These are phyloP conservation scores for Chlorella variabilis DNA, from an alignment of 163 green algal species.

Conservation along the genomic window DNA sequence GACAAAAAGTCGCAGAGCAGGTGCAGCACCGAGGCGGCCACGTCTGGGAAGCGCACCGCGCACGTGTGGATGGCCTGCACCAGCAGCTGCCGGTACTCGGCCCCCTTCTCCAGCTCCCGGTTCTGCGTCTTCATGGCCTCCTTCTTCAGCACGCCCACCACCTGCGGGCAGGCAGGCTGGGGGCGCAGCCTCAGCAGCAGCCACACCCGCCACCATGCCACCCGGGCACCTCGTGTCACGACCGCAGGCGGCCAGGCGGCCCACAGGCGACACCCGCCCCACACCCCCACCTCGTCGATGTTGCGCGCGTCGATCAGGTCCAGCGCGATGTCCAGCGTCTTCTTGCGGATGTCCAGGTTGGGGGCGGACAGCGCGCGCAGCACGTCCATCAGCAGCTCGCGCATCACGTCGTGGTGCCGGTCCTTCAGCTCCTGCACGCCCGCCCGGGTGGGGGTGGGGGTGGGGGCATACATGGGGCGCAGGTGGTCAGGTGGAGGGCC, in stretches of 20 bases:
- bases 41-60: slow-evolving; percentile 96
- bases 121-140: slow-evolving; percentile 97
- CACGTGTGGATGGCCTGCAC: slow-evolving; percentile 93
- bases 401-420: slow-evolving; percentile 80
- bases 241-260: too few relatives aligned
- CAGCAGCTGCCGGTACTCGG: slow-evolving; percentile 93
- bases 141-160: slow-evolving; percentile 97
- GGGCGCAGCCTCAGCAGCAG: neutral
- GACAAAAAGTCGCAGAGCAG: slow-evolving; percentile 83
- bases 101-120: slow-evolving; percentile 87
- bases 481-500: too few relatives aligned
- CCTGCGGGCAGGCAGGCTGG: slow-evolving; percentile 50
- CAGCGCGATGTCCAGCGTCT: slow-evolving; percentile 95
- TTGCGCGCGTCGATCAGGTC: slow-evolving; percentile 91
- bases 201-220: too few relatives aligned
- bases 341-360: slow-evolving; percentile 96
- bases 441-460: too few relatives aligned
- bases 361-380: slow-evolving; percentile 90
- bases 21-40: slow-evolving; percentile 89
- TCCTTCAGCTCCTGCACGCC: slow-evolving; percentile 83
- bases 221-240: too few relatives aligned
- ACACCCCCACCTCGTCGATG: slow-evolving; percentile 76
- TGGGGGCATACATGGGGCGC: too few relatives aligned
- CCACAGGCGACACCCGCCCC: neutral
- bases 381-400: slow-evolving; percentile 98